Percentiles rank a stretch among this genome's conserved stretches.
phyloP scores from a whole-genome alignment of 306 rosid genomes.

The Malus asiatica region DNA sequence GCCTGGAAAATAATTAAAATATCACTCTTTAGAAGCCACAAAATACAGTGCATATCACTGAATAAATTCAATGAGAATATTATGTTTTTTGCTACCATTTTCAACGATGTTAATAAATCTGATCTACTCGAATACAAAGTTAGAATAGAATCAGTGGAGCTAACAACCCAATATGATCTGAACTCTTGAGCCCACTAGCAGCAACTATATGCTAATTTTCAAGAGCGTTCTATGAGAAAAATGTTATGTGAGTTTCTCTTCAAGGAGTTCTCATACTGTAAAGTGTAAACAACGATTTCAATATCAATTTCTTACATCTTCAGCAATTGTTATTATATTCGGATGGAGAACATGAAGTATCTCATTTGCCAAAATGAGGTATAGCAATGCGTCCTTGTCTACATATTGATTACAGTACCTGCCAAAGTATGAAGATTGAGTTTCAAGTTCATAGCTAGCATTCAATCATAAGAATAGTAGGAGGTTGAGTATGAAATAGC shows the following conservation, averaged over 20 bases:
- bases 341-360: slow-evolving; percentile 73
- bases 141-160: not conserved
- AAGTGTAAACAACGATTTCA: not conserved
- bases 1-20: slow-evolving; percentile 41
- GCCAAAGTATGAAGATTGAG: slow-evolving; percentile 25
- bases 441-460: not conserved
- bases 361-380: slow-evolving; percentile 88
- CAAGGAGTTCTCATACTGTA: not conserved
- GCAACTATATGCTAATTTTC: not conserved
- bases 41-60: not conserved
- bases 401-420: slow-evolving; percentile 96
- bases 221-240: not conserved
- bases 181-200: not conserved
- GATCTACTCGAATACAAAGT: not conserved
- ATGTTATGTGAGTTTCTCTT: not conserved
- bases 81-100: too few species aligned
- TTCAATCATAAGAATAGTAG: not conserved
- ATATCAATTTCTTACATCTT: slow-evolving; percentile 56
- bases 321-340: slow-evolving; percentile 80
- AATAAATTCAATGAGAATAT: not conserved
- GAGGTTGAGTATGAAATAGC: not conserved
- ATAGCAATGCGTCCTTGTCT: slow-evolving; percentile 75
- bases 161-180: not conserved
- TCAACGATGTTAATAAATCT: not conserved
- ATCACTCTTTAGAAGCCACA: not conserved